Base-by-base conservation (phyloP, 129 eudicot species). In the Rutidosis leptorrhynchoides region DNA sequence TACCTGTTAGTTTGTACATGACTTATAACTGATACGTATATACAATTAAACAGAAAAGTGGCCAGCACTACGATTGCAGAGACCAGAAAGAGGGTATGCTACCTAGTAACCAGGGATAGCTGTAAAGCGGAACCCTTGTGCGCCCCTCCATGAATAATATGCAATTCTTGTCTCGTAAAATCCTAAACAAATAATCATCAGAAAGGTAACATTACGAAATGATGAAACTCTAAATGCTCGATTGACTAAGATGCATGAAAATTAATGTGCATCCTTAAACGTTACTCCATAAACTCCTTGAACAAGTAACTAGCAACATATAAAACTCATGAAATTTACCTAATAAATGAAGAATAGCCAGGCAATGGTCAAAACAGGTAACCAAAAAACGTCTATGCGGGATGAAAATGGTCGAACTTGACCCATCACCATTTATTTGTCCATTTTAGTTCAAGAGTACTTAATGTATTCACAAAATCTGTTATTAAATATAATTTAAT, bases 101-200 rank as follows among this genome's bases (percentile, higher is more conserved):
- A 42, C 64, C 74, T 68, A 93, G 70, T 93, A 88, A 43, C 81
- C 80, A 33, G 98, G 98, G 74, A 93, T 93, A 33, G 95, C 80
- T 23, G 98, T 75, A 79, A 83, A 93, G 2, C 83, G 87, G 51
- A 78, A 93, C 10, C 96, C 98, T 64, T 81, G 84, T 37, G 96
- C 96, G 40, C 98, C 96, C 76, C 98, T 93, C 98, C 96, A 93
- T 23, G 98, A 82, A 67, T 93, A 93, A 70, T 88, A 93, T 7
- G 95, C 96, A 71, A 93, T 84, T 27, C 96, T 92, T 57, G 96
- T 93, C 82, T 88, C 96, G 53, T 93, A 93, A 43, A 80, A 93
- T 37, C 98, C 98, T 93, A 26, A 67, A 75, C 7, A 63, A 59
- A 75, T 15, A 74, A 27, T 30, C 52, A 17, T 66, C 45, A 74